These are phyloP conservation scores for Ogataea nakhonphanomensis DNA, from an alignment of 805 yeast genomes.

Conservation along the genomic window DNA sequence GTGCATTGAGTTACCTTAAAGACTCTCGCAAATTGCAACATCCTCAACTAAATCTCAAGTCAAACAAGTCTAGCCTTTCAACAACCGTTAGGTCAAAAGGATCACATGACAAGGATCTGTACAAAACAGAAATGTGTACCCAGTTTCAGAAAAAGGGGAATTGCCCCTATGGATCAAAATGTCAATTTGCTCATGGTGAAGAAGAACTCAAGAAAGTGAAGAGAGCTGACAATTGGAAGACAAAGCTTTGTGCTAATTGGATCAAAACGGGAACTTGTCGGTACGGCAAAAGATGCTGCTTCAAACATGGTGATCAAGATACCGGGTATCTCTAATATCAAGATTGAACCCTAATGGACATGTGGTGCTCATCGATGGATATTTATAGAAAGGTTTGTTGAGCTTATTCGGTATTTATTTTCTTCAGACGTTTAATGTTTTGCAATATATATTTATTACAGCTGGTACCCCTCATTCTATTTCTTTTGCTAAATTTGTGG, in stretches of 20 bases:
- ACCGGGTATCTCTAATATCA: not conserved
- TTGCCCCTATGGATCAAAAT: constrained; percentile 87
- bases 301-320: constrained; percentile 64
- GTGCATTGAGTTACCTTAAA: not conserved
- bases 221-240: constrained; percentile 81
- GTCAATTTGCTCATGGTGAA: constrained; percentile 92
- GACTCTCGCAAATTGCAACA: not conserved
- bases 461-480: too few species aligned
- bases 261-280: constrained; percentile 74
- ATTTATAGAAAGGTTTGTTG: not conserved
- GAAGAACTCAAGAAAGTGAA: constrained; percentile 69
- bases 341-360: not conserved
- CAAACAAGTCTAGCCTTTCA: not conserved
- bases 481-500: too few species aligned
- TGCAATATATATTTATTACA: too few species aligned
- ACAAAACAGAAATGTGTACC: constrained; percentile 88
- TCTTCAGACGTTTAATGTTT: too few species aligned
- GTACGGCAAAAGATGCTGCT: constrained; percentile 88
- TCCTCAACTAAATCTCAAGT: not conserved
- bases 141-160: constrained; percentile 64
- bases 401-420: too few species aligned
- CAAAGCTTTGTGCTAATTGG: constrained; percentile 92
- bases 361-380: constrained; percentile 1
- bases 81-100: constrained; percentile 16
- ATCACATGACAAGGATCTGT: constrained; percentile 50